Percentiles rank a stretch among this genome's conserved stretches.
Evolutionary conservation across 2,329 filamentous ascomycete species (phyloP).

Genomic region (Cladosporium velox): DNA sequence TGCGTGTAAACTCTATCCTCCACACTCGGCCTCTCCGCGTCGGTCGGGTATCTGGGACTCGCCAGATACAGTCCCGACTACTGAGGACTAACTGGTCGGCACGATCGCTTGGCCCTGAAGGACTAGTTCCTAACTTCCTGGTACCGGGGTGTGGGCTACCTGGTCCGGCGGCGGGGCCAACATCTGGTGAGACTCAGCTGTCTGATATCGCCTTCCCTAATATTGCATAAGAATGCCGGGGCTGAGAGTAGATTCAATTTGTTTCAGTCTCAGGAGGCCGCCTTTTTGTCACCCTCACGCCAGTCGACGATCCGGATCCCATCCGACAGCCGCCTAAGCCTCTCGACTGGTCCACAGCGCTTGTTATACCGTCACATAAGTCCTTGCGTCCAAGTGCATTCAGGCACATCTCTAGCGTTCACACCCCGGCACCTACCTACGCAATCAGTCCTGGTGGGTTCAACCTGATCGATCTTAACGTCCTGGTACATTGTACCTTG

Average conservation of each 20-base stretch:
- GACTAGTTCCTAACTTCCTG: constrained; percentile 17
- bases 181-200: constrained; percentile 20
- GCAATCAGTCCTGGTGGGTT: constrained; percentile 18
- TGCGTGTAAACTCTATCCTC: constrained; percentile 15
- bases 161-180: constrained; percentile 11
- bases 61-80: constrained; percentile 8
- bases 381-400: constrained; percentile 16
- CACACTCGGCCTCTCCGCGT: constrained; percentile 17
- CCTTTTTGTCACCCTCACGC: constrained; percentile 13
- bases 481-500: constrained; percentile 5
- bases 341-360: neutral
- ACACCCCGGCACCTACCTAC: constrained; percentile 15
- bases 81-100: constrained; percentile 8
- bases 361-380: constrained; percentile 15
- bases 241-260: constrained; percentile 15
- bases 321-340: constrained; percentile 16
- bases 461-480: constrained; percentile 20
- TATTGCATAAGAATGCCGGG: constrained; percentile 18
- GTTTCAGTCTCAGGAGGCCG: constrained; percentile 17
- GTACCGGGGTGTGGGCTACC: constrained; percentile 15
- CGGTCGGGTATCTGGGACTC: constrained; percentile 5
- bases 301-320: constrained; percentile 16
- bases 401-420: constrained; percentile 16
- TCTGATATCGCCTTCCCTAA: constrained; percentile 19
- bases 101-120: constrained; percentile 13